These are phyloP conservation scores for Chrysosporium queenslandicum DNA, from an alignment of 2,329 filamentous ascomycete genomes.

Conservation along the genomic window DNA sequence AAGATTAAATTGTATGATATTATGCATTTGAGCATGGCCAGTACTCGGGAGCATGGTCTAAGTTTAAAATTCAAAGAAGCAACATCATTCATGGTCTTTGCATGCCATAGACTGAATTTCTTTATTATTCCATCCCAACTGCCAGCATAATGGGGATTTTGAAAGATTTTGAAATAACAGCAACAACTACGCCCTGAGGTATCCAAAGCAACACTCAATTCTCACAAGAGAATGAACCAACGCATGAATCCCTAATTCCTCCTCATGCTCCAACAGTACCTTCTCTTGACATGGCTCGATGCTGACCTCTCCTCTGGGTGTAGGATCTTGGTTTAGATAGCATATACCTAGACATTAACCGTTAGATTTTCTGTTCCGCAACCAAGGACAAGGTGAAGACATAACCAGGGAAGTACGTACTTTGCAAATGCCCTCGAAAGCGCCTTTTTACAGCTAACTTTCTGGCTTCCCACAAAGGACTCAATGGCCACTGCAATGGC, in stretches of 20 bases:
- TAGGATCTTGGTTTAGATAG: slow-evolving; percentile 11
- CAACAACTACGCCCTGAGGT: neutral
- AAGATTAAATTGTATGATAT: no score
- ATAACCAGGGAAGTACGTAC: slow-evolving; percentile 51
- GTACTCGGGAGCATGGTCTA: no score
- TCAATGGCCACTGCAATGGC: slow-evolving; percentile 95
- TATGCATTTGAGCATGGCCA: no score
- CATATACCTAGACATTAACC: slow-evolving; percentile 12
- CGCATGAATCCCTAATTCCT: neutral
- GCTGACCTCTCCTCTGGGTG: neutral
- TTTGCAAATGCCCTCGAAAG: slow-evolving; percentile 91
- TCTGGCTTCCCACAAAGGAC: slow-evolving; percentile 91
- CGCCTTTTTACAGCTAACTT: slow-evolving; percentile 95
- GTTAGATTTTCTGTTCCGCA: neutral
- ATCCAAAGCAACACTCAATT: neutral
- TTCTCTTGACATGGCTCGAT: neutral
- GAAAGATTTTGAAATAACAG: neutral
- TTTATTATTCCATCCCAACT: no score
- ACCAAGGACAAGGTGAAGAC: slow-evolving; percentile 16
- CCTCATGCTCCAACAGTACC: neutral
- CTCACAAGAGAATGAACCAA: neutral
- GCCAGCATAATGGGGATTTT: no score
- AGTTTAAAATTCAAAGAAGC: no score
- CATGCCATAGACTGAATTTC: no score
- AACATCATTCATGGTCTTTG: no score